Conservation (phyloP, 139 green algal species). For the Edaphochlamys debaryana region DNA sequence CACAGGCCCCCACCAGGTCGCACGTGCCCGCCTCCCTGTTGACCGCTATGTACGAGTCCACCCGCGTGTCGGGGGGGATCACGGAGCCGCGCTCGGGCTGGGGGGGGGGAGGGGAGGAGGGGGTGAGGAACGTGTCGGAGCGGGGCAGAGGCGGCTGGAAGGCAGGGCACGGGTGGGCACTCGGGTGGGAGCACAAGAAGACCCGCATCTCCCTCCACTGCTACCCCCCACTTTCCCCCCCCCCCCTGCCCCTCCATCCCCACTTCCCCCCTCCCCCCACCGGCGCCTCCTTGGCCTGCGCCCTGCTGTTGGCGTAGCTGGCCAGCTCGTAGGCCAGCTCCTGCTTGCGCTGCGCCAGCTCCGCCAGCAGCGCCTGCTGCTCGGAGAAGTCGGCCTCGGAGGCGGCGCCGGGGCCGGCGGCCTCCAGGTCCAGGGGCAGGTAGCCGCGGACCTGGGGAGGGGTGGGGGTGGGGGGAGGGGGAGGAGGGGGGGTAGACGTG, state of each 20-base stretch:
- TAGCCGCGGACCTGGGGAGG: conserved; percentile 58
- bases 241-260: too few species aligned
- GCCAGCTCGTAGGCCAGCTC: conserved; percentile 75
- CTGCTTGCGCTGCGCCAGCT: conserved; percentile 71
- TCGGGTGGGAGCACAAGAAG: too few species aligned
- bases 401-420: conserved; percentile 16
- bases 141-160: too few species aligned
- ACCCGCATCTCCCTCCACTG: too few species aligned
- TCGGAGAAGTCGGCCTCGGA: conserved; percentile 47
- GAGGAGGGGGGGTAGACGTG: background rate
- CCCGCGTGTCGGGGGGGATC: conserved; percentile 59
- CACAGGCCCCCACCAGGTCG: conserved; percentile 49
- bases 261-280: too few species aligned
- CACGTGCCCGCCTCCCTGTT: conserved; percentile 52
- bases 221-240: too few species aligned
- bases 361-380: conserved; percentile 61
- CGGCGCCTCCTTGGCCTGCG: background rate
- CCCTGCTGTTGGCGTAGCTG: conserved; percentile 48
- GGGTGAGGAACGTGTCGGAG: background rate
- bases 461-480: background rate
- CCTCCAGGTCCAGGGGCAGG: conserved; percentile 37
- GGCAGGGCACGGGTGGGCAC: too few species aligned
- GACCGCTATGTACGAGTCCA: conserved; percentile 64
- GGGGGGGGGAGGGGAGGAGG: background rate
- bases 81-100: conserved; percentile 37